These are phyloP conservation scores for Tolypocladium nubicola DNA, from an alignment of 2,329 filamentous ascomycete species.

Conservation along the genomic window DNA sequence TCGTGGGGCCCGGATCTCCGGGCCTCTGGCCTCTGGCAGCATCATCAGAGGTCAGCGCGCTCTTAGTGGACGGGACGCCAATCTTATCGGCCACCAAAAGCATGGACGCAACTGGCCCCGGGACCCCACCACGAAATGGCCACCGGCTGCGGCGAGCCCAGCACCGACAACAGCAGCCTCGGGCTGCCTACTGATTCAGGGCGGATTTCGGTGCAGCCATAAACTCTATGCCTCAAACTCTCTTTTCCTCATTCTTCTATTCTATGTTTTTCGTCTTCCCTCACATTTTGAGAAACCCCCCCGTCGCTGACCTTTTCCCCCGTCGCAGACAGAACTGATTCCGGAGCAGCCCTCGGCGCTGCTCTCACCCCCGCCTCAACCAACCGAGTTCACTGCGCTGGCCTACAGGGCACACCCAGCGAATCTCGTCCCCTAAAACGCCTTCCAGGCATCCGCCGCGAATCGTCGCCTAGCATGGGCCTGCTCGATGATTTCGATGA, in stretches of 20 bases:
- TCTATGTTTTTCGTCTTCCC: neutral
- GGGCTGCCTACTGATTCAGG: neutral
- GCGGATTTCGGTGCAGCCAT: neutral
- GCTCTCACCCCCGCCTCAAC: conserved; percentile 9
- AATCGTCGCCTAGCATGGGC: conserved; percentile 58
- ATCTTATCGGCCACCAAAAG: neutral
- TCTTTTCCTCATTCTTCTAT: neutral
- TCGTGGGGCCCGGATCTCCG: neutral
- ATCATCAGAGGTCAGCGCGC: neutral
- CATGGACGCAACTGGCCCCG: neutral
- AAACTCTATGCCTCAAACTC: neutral
- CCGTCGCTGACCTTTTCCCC: conserved; percentile 1
- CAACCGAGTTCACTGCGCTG: neutral
- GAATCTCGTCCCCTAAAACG: conserved; percentile 1
- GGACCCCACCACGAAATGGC: neutral
- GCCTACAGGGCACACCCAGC: neutral
- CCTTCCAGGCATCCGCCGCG: conserved; percentile 4
- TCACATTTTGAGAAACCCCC: neutral
- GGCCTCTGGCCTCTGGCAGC: neutral
- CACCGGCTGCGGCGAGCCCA: neutral
- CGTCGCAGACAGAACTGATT: conserved; percentile 6
- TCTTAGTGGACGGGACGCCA: neutral
- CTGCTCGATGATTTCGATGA: conserved; percentile 57
- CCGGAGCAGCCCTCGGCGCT: conserved; percentile 12
- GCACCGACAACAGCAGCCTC: neutral